These are phyloP conservation scores for Halophytophthora batemanensis DNA, from an alignment of 352 stramenopile genomes.

Conservation along the genomic window DNA sequence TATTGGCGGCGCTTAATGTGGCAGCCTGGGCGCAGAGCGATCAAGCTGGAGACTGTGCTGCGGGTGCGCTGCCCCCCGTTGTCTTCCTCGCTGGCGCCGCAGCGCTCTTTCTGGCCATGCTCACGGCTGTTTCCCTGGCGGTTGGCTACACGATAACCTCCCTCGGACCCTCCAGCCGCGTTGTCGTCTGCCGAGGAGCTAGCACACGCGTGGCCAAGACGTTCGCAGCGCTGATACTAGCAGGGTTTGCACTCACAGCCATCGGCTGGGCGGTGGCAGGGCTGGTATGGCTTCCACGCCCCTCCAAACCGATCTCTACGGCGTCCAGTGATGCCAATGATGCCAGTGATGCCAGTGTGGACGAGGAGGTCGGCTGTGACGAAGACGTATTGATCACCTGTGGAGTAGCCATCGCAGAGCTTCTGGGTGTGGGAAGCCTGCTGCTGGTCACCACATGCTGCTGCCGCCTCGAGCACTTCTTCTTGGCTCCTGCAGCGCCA, in stretches of 20 bases:
- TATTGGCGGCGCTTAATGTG: slow-evolving; percentile 18
- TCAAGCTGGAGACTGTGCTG: background rate
- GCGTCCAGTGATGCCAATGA: background rate
- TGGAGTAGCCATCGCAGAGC: slow-evolving; percentile 21
- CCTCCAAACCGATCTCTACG: background rate
- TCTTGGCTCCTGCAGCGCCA: slow-evolving; percentile 28
- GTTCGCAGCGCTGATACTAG: slow-evolving; percentile 15
- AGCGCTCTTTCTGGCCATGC: slow-evolving; percentile 22
- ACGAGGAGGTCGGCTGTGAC: slow-evolving; percentile 3
- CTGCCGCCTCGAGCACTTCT: slow-evolving; percentile 54
- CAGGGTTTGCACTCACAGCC: slow-evolving; percentile 12
- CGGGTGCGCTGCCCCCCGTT: slow-evolving; percentile 6
- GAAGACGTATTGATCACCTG: slow-evolving; percentile 10
- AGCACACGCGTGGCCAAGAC: slow-evolving; percentile 3
- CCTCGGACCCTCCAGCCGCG: background rate
- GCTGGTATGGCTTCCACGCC: slow-evolving; percentile 9
- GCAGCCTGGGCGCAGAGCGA: slow-evolving; percentile 26
- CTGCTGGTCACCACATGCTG: slow-evolving; percentile 45
- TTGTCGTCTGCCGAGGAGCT: background rate
- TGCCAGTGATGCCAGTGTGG: background rate
- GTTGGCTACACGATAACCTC: slow-evolving; percentile 9
- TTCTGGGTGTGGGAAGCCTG: slow-evolving; percentile 31
- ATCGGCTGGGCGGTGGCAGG: slow-evolving; percentile 27
- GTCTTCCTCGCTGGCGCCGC: slow-evolving; percentile 28
- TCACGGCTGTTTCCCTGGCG: slow-evolving; percentile 9